A percentile compares a stretch with the other conserved stretches of the same genome.
phyloP scores from a whole-genome alignment of 768 basidiomycete species.

The Hygrophoropsis aurantiaca region DNA sequence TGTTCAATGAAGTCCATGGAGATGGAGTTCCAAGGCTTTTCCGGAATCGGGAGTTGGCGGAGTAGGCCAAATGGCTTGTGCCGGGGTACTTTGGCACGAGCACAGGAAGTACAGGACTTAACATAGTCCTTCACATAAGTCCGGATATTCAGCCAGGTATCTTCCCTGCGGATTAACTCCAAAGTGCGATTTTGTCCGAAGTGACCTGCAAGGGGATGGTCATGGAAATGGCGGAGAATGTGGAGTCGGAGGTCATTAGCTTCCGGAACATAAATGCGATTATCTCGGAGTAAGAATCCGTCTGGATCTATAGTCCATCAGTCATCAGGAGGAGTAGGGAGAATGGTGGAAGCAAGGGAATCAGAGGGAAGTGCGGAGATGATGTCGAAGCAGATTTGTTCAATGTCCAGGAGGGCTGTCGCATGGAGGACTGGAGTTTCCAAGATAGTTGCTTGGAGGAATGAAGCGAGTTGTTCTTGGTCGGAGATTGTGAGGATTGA shows the following conservation, averaged over 20 bases:
- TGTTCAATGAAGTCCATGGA: conserved; percentile 12
- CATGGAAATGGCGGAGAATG: conserved; percentile 22
- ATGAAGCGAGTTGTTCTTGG: conserved; percentile 14
- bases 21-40: conserved; percentile 1
- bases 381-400: conserved; percentile 18
- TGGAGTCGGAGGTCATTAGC: conserved; percentile 19
- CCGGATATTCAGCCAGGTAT: conserved; percentile 8
- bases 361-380: background rate
- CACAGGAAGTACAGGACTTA: conserved; percentile 35
- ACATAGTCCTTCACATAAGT: conserved; percentile 25
- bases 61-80: conserved; percentile 4
- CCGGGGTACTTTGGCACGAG: conserved; percentile 30
- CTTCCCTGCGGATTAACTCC: conserved; percentile 8
- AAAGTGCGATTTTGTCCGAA: conserved; percentile 28
- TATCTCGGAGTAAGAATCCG: background rate
- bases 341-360: background rate
- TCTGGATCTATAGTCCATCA: conserved; percentile 1
- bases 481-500: conserved; percentile 21
- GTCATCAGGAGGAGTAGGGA: background rate
- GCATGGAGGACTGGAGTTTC: conserved; percentile 10
- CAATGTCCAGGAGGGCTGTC: conserved; percentile 12
- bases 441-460: conserved; percentile 10
- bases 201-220: conserved; percentile 28
- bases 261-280: conserved; percentile 8
- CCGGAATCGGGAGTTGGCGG: background rate